Conservation (phyloP, 345 rosid species). For the Salix exigua region DNA sequence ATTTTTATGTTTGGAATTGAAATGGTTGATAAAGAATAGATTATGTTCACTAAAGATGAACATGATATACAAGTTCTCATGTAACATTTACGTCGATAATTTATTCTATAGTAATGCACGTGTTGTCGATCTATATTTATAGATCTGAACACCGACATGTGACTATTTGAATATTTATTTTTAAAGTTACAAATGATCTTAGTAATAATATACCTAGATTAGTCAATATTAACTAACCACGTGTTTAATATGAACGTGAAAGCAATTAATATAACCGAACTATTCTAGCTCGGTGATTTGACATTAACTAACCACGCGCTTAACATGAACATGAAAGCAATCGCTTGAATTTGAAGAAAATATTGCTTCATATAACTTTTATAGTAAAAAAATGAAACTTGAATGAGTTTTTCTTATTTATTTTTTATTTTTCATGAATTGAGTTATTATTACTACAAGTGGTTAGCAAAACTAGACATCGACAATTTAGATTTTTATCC, state of each 20-base stretch:
- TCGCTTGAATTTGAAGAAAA: too few relatives aligned
- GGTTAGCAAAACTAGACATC: too few relatives aligned
- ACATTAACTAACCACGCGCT: accelerated
- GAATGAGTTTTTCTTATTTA: too few relatives aligned
- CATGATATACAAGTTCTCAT: not conserved
- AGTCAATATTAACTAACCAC: accelerated
- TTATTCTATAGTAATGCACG: accelerated
- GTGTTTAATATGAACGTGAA: accelerated
- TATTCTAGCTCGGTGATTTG: accelerated
- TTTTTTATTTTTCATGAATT: too few relatives aligned
- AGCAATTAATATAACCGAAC: accelerated
- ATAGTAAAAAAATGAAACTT: too few relatives aligned
- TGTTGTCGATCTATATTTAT: too few relatives aligned
- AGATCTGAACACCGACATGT: accelerated
- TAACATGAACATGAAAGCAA: not conserved
- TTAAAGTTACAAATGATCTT: accelerated
- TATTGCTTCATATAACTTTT: too few relatives aligned
- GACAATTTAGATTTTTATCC: too few relatives aligned
- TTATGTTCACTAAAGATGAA: not conserved
- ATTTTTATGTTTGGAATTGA: not conserved
- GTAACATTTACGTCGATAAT: accelerated
- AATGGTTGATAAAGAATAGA: accelerated
- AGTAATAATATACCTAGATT: accelerated
- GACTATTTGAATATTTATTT: too few relatives aligned
- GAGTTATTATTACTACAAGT: too few relatives aligned